Conservation (phyloP, 2,329 filamentous ascomycete genomes). For the Chaetothyriales sp. region DNA sequence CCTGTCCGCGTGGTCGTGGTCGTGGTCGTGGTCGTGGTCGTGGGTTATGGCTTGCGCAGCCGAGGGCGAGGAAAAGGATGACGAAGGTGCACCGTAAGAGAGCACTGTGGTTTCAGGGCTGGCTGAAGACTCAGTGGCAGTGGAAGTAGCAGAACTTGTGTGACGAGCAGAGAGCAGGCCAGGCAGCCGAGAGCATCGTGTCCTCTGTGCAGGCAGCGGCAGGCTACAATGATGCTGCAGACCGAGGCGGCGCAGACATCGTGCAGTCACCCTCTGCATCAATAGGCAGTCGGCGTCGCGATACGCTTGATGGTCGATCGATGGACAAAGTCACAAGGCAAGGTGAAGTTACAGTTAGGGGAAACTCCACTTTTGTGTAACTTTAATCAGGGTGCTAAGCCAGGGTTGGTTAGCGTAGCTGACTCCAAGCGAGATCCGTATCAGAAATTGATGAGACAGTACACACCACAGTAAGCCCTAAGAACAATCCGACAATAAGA, state of each 20-base stretch:
- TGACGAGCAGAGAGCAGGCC: neutral
- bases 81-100: neutral
- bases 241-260: neutral
- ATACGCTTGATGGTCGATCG: neutral
- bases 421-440: too few relatives aligned
- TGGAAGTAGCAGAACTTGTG: too few relatives aligned
- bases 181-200: neutral
- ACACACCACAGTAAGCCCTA: too few relatives aligned
- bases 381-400: too few relatives aligned
- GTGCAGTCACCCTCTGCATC: neutral
- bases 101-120: neutral
- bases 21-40: neutral
- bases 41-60: neutral
- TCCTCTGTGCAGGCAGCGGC: neutral
- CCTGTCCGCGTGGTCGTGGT: neutral
- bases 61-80: neutral
- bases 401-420: too few relatives aligned
- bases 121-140: neutral
- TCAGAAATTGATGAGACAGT: too few relatives aligned
- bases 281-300: neutral
- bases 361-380: too few relatives aligned
- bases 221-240: neutral
- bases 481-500: too few relatives aligned
- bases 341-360: too few relatives aligned
- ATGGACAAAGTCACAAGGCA: neutral